A percentile compares a stretch with the other conserved stretches of the same genome.
These are phyloP conservation scores for Penicillium sp. DNA, from an alignment of 2,329 filamentous ascomycete genomes.

Conservation along the genomic window DNA sequence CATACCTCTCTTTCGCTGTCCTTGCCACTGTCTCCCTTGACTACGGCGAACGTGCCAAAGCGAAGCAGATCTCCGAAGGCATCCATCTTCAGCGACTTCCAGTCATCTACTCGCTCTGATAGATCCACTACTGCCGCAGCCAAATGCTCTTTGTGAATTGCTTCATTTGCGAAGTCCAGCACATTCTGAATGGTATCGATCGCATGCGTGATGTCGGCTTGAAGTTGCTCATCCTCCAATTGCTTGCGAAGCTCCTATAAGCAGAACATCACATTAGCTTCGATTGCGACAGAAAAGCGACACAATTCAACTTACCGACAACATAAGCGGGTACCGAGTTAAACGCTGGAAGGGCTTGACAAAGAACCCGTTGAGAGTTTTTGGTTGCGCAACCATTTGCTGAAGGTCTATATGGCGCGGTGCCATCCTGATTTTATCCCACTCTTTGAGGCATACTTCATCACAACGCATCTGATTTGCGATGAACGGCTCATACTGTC, in stretches of 20 bases:
- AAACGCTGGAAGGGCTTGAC: constrained; percentile 95
- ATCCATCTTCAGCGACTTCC: constrained; percentile 89
- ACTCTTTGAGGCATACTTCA: constrained; percentile 76
- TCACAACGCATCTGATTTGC: constrained; percentile 93
- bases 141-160: constrained; percentile 82
- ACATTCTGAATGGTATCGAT: constrained; percentile 81
- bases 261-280: not conserved
- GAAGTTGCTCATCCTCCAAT: constrained; percentile 67
- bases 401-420: constrained; percentile 62
- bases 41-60: constrained; percentile 85
- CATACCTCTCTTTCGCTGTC: constrained; percentile 87
- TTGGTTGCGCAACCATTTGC: constrained; percentile 80
- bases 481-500: constrained; percentile 95
- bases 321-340: constrained; percentile 87
- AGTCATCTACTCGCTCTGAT: constrained; percentile 82
- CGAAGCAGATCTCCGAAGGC: constrained; percentile 87
- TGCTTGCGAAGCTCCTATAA: constrained; percentile 80
- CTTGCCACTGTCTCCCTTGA: constrained; percentile 72
- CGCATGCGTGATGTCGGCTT: constrained; percentile 70
- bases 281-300: not conserved
- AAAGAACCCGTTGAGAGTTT: constrained; percentile 85
- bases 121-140: constrained; percentile 82
- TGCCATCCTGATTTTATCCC: constrained; percentile 78
- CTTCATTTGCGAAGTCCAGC: constrained; percentile 81
- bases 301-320: constrained; percentile 61